These are phyloP conservation scores for Syzygium aqueum DNA, from an alignment of 345 rosid species.

Conservation along the genomic window DNA sequence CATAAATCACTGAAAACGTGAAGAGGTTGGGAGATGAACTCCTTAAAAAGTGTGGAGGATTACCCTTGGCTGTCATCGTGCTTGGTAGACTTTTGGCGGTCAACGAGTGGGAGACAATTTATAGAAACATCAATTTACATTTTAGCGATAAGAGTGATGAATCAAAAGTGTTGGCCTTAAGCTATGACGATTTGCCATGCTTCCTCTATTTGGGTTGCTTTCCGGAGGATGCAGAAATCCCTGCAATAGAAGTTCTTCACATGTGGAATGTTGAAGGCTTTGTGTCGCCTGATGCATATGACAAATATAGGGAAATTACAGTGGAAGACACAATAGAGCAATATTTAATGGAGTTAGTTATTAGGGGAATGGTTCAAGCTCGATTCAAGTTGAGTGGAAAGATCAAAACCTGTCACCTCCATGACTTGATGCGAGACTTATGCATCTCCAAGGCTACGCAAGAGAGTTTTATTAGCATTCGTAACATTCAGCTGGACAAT, in stretches of 20 bases:
- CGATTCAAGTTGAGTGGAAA: constrained; percentile 13
- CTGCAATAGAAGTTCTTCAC: constrained; percentile 16
- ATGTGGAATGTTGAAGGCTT: constrained; percentile 48
- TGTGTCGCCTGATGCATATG: background rate
- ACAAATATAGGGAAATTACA: background rate
- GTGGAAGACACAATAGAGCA: constrained; percentile 18
- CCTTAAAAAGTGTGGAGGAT: constrained; percentile 18
- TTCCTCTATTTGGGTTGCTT: constrained; percentile 24
- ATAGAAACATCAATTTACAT: background rate
- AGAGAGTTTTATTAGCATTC: constrained; percentile 13
- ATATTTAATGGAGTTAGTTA: constrained; percentile 12
- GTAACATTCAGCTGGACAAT: background rate
- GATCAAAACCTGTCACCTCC: constrained; percentile 23
- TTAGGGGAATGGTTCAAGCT: constrained; percentile 26
- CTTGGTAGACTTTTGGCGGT: accelerated
- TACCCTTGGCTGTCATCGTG: constrained; percentile 11
- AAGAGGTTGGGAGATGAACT: constrained; percentile 20
- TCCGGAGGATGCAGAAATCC: constrained; percentile 24
- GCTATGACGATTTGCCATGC: constrained; percentile 27
- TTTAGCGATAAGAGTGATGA: too few species aligned
- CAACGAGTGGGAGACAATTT: background rate
- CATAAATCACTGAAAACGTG: background rate
- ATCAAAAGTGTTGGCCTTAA: background rate
- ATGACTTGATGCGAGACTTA: constrained; percentile 29
- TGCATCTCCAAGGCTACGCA: constrained; percentile 16